Evolutionary conservation across 2,329 filamentous ascomycete species (phyloP).

Genomic region (Stemphylium vesicarium): DNA sequence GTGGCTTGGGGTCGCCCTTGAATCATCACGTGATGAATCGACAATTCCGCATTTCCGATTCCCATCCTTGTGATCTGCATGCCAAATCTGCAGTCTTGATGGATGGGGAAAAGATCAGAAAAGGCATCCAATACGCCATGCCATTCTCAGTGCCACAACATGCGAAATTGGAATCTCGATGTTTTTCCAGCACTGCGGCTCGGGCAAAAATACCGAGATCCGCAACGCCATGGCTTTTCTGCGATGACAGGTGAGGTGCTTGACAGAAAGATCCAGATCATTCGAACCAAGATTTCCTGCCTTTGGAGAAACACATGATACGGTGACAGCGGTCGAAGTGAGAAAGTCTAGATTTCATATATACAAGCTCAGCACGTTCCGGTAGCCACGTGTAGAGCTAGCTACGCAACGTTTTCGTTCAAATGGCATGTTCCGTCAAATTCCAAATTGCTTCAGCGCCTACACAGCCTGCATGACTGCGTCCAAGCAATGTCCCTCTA

Average conservation of each 20-base stretch:
- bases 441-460: neutral
- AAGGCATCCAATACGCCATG: conserved; percentile 3
- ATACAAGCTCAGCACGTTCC: conserved; percentile 8
- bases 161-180: conserved; percentile 3
- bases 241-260: neutral
- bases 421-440: neutral
- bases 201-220: conserved; percentile 3
- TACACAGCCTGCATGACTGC: neutral
- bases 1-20: neutral
- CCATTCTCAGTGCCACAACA: neutral
- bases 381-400: neutral
- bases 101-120: conserved; percentile 1
- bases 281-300: neutral
- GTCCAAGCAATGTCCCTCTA: neutral
- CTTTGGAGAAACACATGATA: neutral
- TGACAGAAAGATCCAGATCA: neutral
- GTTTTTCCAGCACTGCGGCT: neutral
- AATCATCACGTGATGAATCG: neutral
- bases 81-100: conserved; percentile 5
- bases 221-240: neutral
- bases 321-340: neutral
- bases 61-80: conserved; percentile 2
- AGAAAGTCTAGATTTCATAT: conserved; percentile 5
- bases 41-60: neutral
- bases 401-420: neutral